Evolutionary conservation across 2,329 filamentous ascomycete species (phyloP), one percentile per base, ranked within the genome.

Genomic region (Alternaria triticimaculans): DNA sequence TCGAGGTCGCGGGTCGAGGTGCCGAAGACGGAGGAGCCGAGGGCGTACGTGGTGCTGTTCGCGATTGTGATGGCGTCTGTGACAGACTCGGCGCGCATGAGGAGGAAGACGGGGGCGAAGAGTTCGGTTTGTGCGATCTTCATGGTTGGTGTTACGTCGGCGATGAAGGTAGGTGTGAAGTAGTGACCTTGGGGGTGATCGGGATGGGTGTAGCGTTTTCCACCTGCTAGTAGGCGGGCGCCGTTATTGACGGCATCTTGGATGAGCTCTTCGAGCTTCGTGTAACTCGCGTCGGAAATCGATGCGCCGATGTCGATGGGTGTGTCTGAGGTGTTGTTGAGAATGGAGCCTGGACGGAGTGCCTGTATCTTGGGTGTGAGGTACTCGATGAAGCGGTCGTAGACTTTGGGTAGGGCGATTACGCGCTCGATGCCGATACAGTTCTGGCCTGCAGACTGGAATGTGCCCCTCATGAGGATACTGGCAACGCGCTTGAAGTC

Each of bases 391-490:
- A 99, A 87, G 60, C 84, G 84, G 66, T 91, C 85, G 82, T 98
- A 97, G 55, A 92, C 86, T n/a, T 83, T 84, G 2, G 93, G 90
- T 15, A 92, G 87, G 23, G 91, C 93, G 71, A 98, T 90, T 75
- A 98, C 90, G 60, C 96, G 92, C 83, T 99, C 96, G 70, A 97
- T 95, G 59, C 96, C 96, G 76, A 99, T 95, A 81, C 96, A 99
- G 82, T 99, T 99, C 80, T 99, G 96, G 1, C 96, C 96, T 15
- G 94, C 91, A 55, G 94, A 94, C 81, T 99, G 96, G 82, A 98
- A 99, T 10, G 93, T 93, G 56, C 95, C 96, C 57, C 96, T 89
- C 82, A 99, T 90, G 66, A 98, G 87, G 67, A 96, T 91, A 66
- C 94, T 92, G 43, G 88, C 87, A 54, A 98, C 90, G 45, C 91